Evolutionary conservation across 2,329 filamentous ascomycete genomes (phyloP).

Genomic region (Sclerotinia minor): DNA sequence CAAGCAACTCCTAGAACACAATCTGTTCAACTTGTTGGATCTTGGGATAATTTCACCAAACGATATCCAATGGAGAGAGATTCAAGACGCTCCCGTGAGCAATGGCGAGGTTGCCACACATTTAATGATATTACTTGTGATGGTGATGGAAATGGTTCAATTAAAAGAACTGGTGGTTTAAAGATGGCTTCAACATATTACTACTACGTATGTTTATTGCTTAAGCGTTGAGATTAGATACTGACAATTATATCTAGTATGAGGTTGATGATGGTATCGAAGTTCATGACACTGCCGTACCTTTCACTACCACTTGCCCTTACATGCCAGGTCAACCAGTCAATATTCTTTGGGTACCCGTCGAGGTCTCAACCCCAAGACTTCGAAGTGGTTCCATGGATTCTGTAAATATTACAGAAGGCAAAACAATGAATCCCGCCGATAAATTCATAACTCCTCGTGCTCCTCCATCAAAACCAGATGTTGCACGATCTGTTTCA

Average conservation of each 20-base stretch:
- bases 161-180: constrained; percentile 72
- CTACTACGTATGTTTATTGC: constrained; percentile 73
- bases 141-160: constrained; percentile 54
- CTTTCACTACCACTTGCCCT: constrained; percentile 77
- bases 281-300: constrained; percentile 69
- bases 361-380: constrained; percentile 59
- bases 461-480: constrained; percentile 54
- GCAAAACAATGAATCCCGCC: constrained; percentile 74
- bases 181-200: constrained; percentile 94
- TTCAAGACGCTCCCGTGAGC: constrained; percentile 66
- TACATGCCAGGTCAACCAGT: constrained; percentile 84
- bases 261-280: constrained; percentile 78
- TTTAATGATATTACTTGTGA: constrained; percentile 86
- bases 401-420: constrained; percentile 58
- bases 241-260: constrained; percentile 58
- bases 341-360: constrained; percentile 80
- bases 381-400: constrained; percentile 65
- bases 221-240: constrained; percentile 36
- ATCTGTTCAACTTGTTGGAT: constrained; percentile 80
- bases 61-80: constrained; percentile 82
- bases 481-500: constrained; percentile 41
- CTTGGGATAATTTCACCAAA: constrained; percentile 90
- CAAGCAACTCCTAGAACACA: constrained; percentile 60
- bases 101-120: constrained; percentile 85
- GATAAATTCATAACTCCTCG: constrained; percentile 74